Evolutionary conservation across 2,329 filamentous ascomycete genomes (phyloP).

Genomic region (Ophiostoma angusticollis): DNA sequence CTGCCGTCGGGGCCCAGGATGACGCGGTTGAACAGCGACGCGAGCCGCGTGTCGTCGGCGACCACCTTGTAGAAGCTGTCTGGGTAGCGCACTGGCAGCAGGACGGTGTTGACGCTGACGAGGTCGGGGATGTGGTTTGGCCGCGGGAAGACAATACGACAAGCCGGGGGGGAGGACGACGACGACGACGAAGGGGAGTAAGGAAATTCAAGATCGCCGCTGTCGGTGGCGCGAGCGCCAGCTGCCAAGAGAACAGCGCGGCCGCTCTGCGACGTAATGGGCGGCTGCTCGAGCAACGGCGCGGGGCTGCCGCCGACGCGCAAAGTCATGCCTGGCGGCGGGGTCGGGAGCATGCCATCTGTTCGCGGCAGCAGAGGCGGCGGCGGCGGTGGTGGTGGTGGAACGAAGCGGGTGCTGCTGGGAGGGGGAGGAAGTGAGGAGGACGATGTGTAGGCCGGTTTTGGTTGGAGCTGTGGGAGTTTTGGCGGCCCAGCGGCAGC

Average conservation of each 20-base stretch:
- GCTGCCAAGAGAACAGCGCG: slow-evolving; percentile 13
- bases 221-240: slow-evolving; percentile 3
- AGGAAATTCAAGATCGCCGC: slow-evolving; percentile 7
- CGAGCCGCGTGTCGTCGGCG: slow-evolving; percentile 34
- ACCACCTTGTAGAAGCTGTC: slow-evolving; percentile 50
- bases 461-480: background rate
- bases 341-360: too few relatives aligned
- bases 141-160: slow-evolving; percentile 16
- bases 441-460: slow-evolving; percentile 17
- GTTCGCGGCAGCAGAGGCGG: background rate
- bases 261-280: slow-evolving; percentile 9
- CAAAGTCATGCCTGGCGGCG: background rate
- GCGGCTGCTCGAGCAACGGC: slow-evolving; percentile 3
- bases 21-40: slow-evolving; percentile 42
- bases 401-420: slow-evolving; percentile 12
- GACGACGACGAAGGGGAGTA: slow-evolving; percentile 9
- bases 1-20: slow-evolving; percentile 33
- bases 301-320: slow-evolving; percentile 7
- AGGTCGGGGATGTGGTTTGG: slow-evolving; percentile 42
- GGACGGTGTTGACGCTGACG: slow-evolving; percentile 50
- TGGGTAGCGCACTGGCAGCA: slow-evolving; percentile 51
- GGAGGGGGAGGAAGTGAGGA: slow-evolving; percentile 14
- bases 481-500: too few relatives aligned
- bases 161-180: slow-evolving; percentile 1
- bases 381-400: slow-evolving; percentile 6